phyloP scores from a whole-genome alignment of 1,139 yeast species.

The Pichia sp. region DNA sequence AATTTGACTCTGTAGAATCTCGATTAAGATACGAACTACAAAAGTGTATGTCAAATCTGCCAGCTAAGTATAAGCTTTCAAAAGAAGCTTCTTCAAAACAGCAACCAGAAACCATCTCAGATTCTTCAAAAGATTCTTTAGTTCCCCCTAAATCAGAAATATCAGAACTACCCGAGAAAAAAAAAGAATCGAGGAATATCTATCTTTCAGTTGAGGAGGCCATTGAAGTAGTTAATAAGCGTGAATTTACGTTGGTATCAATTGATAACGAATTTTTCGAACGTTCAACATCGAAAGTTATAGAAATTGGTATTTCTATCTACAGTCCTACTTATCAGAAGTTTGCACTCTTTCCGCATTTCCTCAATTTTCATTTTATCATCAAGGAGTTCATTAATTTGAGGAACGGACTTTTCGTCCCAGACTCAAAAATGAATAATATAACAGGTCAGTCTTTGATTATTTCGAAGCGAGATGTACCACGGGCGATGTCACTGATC shows the following conservation, averaged over 20 bases:
- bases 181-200: not conserved
- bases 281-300: constrained; percentile 39
- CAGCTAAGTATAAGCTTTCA: not conserved
- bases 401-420: constrained; percentile 57
- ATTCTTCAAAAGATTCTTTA: too few species aligned
- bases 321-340: constrained; percentile 55
- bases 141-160: too few species aligned
- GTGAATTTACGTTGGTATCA: constrained; percentile 42
- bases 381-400: constrained; percentile 45
- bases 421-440: constrained; percentile 55
- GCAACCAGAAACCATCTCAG: not conserved
- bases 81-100: not conserved
- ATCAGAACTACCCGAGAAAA: not conserved
- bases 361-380: constrained; percentile 52
- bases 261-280: constrained; percentile 72
- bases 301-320: constrained; percentile 67
- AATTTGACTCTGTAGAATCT: constrained; percentile 7
- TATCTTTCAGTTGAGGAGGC: constrained; percentile 22
- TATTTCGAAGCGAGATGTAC: constrained; percentile 38
- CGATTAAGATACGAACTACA: constrained; percentile 9
- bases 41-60: constrained; percentile 6
- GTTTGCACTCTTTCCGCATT: constrained; percentile 39
- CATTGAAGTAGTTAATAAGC: constrained; percentile 20
- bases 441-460: constrained; percentile 52
- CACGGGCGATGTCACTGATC: constrained; percentile 39